phyloP scores from a whole-genome alignment of 2,329 filamentous ascomycete species.

The Pseudopithomyces maydicus region DNA sequence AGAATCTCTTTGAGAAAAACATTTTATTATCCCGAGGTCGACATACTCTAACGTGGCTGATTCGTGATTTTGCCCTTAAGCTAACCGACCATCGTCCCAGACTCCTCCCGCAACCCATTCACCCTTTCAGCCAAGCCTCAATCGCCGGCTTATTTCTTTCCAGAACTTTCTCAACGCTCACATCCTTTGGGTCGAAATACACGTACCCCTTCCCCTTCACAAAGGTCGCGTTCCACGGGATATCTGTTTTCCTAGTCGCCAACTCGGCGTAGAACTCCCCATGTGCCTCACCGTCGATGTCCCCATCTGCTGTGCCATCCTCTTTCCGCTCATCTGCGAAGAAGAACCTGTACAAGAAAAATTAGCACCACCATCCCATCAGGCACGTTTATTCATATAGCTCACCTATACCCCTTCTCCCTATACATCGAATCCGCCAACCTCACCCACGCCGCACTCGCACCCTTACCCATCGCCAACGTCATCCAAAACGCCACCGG shows the following conservation, averaged over 20 bases:
- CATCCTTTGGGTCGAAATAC: constrained; percentile 9
- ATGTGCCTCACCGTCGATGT: constrained; percentile 40
- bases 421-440: neutral
- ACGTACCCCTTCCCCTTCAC: constrained; percentile 44
- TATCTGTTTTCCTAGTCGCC: constrained; percentile 25
- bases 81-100: too few relatives aligned
- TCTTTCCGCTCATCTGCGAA: constrained; percentile 55
- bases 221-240: constrained; percentile 45
- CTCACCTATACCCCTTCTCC: constrained; percentile 2
- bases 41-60: too few relatives aligned
- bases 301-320: constrained; percentile 43
- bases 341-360: constrained; percentile 51
- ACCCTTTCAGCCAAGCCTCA: neutral
- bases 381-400: neutral
- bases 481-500: neutral
- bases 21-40: too few relatives aligned
- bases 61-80: too few relatives aligned
- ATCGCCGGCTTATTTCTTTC: neutral
- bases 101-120: too few relatives aligned
- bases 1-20: too few relatives aligned
- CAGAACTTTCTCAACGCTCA: neutral
- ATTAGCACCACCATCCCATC: neutral
- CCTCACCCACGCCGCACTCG: neutral
- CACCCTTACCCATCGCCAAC: neutral
- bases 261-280: constrained; percentile 42